These are phyloP conservation scores for Gentiana macrophylla DNA, from an alignment of 257 asterid genomes.

Conservation along the genomic window DNA sequence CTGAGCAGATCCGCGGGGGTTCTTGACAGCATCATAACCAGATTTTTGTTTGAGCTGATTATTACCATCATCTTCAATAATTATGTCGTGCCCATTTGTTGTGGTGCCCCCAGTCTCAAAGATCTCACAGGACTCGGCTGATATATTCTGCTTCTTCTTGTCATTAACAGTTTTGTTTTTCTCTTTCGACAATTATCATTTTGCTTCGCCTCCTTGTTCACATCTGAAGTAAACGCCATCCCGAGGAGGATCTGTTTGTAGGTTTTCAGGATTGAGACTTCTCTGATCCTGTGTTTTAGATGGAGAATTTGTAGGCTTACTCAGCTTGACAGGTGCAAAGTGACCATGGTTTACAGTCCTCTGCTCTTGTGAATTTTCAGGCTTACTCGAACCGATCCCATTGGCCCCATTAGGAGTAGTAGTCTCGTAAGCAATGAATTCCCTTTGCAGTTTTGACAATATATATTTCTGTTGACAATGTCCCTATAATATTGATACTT, in stretches of 20 bases:
- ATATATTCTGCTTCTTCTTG: conserved; percentile 12
- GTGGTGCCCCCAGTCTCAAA: conserved; percentile 9
- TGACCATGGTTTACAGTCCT: conserved; percentile 8
- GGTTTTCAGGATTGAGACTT: conserved; percentile 1
- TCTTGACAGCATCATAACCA: conserved; percentile 6
- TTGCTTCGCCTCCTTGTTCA: background rate
- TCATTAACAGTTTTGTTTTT: background rate
- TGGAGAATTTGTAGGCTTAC: background rate
- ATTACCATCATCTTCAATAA: conserved; percentile 1
- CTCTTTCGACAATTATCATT: too few species aligned
- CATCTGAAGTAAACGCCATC: conserved; percentile 5
- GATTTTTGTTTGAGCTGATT: conserved; percentile 10
- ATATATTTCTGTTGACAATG: conserved; percentile 10
- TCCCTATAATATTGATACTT: conserved; percentile 18
- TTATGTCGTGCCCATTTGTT: conserved; percentile 13
- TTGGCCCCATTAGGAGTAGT: conserved; percentile 12
- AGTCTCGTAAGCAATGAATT: conserved; percentile 15
- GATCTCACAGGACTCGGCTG: conserved; percentile 20
- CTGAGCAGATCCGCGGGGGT: conserved; percentile 23
- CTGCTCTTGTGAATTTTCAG: conserved; percentile 11
- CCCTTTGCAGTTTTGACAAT: conserved; percentile 22
- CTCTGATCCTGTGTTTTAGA: conserved; percentile 3
- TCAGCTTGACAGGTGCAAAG: conserved; percentile 3
- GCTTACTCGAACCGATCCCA: conserved; percentile 5
- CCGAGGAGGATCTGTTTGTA: background rate